Conservation (phyloP, 2,329 filamentous ascomycete species). For the Fusarium goolgardi region DNA sequence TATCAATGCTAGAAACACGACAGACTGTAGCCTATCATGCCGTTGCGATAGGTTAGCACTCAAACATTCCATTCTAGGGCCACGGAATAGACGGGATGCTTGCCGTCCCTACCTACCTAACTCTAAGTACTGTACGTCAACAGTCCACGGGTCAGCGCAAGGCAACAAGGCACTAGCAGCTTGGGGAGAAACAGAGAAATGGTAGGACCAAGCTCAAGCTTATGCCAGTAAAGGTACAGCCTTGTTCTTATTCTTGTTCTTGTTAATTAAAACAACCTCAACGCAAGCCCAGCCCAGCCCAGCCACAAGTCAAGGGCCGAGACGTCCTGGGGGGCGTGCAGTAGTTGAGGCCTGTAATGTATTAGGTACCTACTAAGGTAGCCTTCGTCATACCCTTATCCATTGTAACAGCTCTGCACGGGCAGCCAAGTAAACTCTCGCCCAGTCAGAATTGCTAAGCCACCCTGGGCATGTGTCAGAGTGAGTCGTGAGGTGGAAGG, state of each 20-base stretch:
- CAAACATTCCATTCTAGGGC: constrained; percentile 1
- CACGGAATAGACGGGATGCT: constrained; percentile 19
- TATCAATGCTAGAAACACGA: not conserved
- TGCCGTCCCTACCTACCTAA: constrained; percentile 1
- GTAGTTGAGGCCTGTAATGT: not conserved
- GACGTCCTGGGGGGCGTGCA: constrained; percentile 19
- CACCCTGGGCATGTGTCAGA: constrained; percentile 38
- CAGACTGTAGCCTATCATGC: not conserved
- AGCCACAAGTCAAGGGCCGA: constrained; percentile 19
- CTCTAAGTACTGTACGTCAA: constrained; percentile 1
- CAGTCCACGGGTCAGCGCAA: constrained; percentile 25
- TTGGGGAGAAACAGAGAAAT: constrained; percentile 34
- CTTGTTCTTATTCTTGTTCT: constrained; percentile 3
- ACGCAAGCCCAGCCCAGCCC: constrained; percentile 8
- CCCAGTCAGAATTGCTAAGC: constrained; percentile 26
- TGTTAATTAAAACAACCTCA: constrained; percentile 20
- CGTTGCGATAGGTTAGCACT: not conserved
- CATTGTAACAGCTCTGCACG: constrained; percentile 9
- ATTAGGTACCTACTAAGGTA: not conserved
- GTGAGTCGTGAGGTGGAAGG: constrained; percentile 14
- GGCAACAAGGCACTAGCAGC: constrained; percentile 3
- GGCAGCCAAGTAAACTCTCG: constrained; percentile 15
- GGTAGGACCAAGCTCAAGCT: constrained; percentile 24
- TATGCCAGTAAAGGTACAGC: constrained; percentile 19
- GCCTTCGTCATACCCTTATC: not conserved